Evolutionary conservation across 1,284 basidiomycete genomes (phyloP), one percentile per base, ranked within the genome.

Genomic region (Ustilago vetiveriae): DNA sequence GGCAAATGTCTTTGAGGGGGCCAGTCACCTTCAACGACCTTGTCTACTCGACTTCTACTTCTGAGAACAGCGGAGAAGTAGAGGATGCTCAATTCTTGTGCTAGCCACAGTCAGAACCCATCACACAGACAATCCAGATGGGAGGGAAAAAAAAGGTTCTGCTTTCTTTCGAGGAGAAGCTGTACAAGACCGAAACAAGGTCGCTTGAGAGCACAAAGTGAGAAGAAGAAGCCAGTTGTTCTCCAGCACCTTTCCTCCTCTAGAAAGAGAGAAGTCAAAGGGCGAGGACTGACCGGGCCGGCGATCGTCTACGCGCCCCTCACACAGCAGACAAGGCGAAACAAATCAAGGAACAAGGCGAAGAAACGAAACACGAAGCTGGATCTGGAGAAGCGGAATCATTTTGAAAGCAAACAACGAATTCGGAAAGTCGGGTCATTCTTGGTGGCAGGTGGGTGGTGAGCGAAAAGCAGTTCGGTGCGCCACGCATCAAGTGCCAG

Each of bases 271-370:
- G 45, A 21, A 21, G 36, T 37, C 37, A 44, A 58, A 46, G 51
- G 42, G 48, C 54, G 55, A 52, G 45, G 46, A 57, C 49, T 45
- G 62, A 65, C 54, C 62, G 62, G 32, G 32, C 62, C 62, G 50
- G 54, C 62, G 62, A 65, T 58, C 54, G 50, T 65, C 62, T 41
- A 65, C 62, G 46, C 62, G 45, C 50, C 37, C 48, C 40, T 29
- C n/a, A 37, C n/a, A 53, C 49, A 57, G 48, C 62, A 65, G 62
- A 65, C 36, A 22, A 35, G 23, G 6, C 22, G 4, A 32, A 36
- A 22, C n/a, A n/a, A n/a, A n/a, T n/a, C n/a, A n/a, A 37, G 19
- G 21, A 17, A n/a, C 7, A 16, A 3, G 22, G 26, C 8, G 16
- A n/a, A 10, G 16, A 42, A 22, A 16, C 11, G 37, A 29, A 23